phyloP scores from a whole-genome alignment of 306 rosid species.

The Hippophae tibetana region DNA sequence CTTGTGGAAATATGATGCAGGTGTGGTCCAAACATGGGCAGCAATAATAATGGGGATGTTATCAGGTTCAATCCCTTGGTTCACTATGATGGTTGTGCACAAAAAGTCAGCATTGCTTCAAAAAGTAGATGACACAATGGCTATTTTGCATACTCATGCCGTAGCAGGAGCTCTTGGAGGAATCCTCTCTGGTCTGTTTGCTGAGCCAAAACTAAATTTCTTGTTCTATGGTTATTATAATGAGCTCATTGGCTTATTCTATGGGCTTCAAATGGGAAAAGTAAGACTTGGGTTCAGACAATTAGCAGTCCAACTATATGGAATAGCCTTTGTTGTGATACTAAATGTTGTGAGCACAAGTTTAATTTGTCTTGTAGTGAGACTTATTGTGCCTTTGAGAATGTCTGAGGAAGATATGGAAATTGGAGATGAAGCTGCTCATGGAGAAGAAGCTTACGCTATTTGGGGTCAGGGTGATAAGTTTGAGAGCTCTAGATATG shows the following conservation, averaged over 20 bases:
- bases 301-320: conserved; percentile 21
- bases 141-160: conserved; percentile 41
- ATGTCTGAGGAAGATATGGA: conserved; percentile 36
- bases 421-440: conserved; percentile 39
- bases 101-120: conserved; percentile 28
- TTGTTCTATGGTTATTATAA: conserved; percentile 5
- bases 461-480: conserved; percentile 41
- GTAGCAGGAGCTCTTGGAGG: conserved; percentile 38
- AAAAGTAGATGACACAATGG: conserved; percentile 45
- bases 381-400: conserved; percentile 26
- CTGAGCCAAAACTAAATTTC: conserved; percentile 22
- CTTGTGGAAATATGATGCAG: conserved; percentile 1
- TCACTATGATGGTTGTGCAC: conserved; percentile 40
- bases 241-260: conserved; percentile 23
- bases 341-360: conserved; percentile 26
- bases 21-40: conserved; percentile 45
- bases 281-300: conserved; percentile 21
- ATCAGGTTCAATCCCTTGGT: conserved; percentile 41
- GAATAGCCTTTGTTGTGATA: conserved; percentile 14
- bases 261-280: conserved; percentile 14
- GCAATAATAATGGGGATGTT: conserved; percentile 33
- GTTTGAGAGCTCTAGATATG: conserved; percentile 14
- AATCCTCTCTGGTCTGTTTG: conserved; percentile 27
- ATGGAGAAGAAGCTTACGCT: conserved; percentile 40
- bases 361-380: conserved; percentile 17